Evolutionary conservation across 139 green algal species (phyloP).

Genomic region (Chlamydomonas asymmetrica): DNA sequence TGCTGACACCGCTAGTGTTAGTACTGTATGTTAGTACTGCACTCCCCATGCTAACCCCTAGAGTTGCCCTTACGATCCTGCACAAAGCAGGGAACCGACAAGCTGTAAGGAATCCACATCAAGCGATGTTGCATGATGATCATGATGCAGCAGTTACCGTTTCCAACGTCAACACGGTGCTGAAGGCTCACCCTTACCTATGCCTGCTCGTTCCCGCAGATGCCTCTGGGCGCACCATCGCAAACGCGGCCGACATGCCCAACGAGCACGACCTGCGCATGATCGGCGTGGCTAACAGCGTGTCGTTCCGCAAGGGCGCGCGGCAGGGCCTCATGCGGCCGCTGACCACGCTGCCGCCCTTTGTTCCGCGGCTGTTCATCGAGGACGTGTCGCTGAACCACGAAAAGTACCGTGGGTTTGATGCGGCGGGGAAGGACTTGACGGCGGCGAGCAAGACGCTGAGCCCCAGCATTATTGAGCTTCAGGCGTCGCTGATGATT

Average conservation of each 20-base stretch:
- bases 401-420: conserved; percentile 38
- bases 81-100: conserved; percentile 3
- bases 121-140: neutral
- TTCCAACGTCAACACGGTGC: neutral
- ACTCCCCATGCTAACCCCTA: no score
- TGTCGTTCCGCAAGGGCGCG: conserved; percentile 29
- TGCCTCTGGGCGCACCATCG: neutral
- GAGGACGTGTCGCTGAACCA: conserved; percentile 45
- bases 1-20: no score
- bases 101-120: neutral
- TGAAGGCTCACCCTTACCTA: neutral
- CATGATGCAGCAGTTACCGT: neutral
- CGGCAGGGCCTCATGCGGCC: conserved; percentile 29
- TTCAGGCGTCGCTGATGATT: conserved; percentile 70
- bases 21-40: no score
- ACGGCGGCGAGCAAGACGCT: conserved; percentile 30
- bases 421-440: conserved; percentile 24
- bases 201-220: neutral
- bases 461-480: conserved; percentile 48
- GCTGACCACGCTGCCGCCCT: conserved; percentile 52
- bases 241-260: no score
- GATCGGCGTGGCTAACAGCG: conserved; percentile 13
- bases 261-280: conserved; percentile 18
- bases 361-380: conserved; percentile 64
- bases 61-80: no score